phyloP scores from a whole-genome alignment of 176 grass and related monocot genomes.

The Eleusine coracana region DNA sequence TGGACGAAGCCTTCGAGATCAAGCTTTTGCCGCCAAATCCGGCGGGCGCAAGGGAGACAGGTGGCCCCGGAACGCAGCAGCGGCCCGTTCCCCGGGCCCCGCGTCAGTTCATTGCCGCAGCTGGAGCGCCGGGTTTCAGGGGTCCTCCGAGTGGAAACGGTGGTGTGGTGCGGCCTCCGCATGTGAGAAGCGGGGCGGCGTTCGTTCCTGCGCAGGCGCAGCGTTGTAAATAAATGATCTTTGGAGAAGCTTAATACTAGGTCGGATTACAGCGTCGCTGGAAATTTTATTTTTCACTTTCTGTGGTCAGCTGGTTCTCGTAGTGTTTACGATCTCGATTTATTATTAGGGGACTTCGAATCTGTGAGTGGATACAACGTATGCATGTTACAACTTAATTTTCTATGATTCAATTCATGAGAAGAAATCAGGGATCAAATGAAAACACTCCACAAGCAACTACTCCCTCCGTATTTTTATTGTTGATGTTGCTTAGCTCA shows the following conservation, averaged over 20 bases:
- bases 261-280: neutral
- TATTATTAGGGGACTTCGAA: no score
- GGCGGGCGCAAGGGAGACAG: constrained; percentile 14
- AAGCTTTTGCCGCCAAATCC: constrained; percentile 49
- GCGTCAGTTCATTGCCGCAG: neutral
- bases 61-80: neutral
- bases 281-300: neutral
- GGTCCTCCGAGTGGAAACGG: neutral
- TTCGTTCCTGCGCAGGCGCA: neutral
- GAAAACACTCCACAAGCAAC: no score
- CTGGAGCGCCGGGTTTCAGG: neutral
- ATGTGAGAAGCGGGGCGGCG: neutral
- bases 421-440: no score
- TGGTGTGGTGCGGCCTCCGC: constrained; percentile 6
- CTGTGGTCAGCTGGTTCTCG: no score
- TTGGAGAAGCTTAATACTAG: neutral
- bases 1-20: constrained; percentile 57
- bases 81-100: neutral
- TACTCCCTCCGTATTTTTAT: no score
- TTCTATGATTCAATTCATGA: no score
- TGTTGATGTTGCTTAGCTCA: no score
- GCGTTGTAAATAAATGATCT: constrained; percentile 4
- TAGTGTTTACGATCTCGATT: no score
- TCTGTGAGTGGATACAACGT: no score
- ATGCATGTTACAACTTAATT: no score